A percentile compares a stretch with the other conserved stretches of the same genome.
Evolutionary conservation across 768 basidiomycete genomes (phyloP).

Genomic region (Tricholoma saponaceum): DNA sequence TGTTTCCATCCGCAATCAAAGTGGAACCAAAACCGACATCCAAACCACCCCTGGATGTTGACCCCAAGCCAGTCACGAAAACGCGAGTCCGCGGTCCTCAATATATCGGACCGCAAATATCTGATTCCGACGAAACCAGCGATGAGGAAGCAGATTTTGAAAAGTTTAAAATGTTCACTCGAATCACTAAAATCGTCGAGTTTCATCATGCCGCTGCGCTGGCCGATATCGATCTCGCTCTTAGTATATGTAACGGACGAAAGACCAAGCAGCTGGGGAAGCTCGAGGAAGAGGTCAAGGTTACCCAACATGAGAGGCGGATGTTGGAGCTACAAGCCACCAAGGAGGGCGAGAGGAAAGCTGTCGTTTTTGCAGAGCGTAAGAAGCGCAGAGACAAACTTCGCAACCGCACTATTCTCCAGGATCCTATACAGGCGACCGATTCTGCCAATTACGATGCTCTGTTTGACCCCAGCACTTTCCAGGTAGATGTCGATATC

Average conservation of each 20-base stretch:
- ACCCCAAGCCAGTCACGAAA: constrained; percentile 12
- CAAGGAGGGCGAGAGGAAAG: constrained; percentile 49
- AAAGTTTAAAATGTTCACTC: constrained; percentile 40
- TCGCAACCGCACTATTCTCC: constrained; percentile 12
- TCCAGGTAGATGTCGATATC: constrained; percentile 12
- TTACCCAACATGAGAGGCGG: constrained; percentile 34
- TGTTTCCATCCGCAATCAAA: constrained; percentile 1
- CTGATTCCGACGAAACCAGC: constrained; percentile 26
- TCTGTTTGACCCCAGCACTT: constrained; percentile 7
- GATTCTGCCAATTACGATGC: constrained; percentile 4
- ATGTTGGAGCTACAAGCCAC: constrained; percentile 36
- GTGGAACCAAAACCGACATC: neutral
- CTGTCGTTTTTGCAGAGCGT: constrained; percentile 35
- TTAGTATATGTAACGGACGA: constrained; percentile 32
- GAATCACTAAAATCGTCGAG: constrained; percentile 44
- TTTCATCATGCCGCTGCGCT: constrained; percentile 45
- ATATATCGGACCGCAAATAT: constrained; percentile 32
- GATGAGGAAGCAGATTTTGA: constrained; percentile 37
- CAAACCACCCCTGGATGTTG: constrained; percentile 18
- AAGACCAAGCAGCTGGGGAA: constrained; percentile 27
- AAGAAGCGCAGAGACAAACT: constrained; percentile 30
- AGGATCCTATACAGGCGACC: constrained; percentile 8
- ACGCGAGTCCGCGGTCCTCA: constrained; percentile 21
- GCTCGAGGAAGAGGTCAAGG: constrained; percentile 25
- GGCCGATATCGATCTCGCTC: constrained; percentile 37